These are phyloP conservation scores for Rhododendron kiyosumense DNA, from an alignment of 148 eudicot genomes.

Conservation along the genomic window DNA sequence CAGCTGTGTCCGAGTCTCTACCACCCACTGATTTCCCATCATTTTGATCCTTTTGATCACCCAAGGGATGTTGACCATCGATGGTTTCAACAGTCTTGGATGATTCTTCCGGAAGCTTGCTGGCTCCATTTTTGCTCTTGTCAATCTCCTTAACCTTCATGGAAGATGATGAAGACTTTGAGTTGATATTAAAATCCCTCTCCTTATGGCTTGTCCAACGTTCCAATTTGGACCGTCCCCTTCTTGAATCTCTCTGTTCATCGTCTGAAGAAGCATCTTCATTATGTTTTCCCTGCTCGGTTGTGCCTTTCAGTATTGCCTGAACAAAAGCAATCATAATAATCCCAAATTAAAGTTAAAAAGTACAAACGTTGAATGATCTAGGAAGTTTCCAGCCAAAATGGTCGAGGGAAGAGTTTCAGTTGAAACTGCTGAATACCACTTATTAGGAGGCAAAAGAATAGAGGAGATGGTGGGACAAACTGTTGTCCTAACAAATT, in stretches of 20 bases:
- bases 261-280: constrained; percentile 73
- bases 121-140: constrained; percentile 26
- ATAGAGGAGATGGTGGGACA: background rate
- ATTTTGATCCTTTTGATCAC: constrained; percentile 40
- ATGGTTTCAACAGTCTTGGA: constrained; percentile 27
- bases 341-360: background rate
- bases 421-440: background rate
- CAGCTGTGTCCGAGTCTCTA: constrained; percentile 71
- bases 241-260: constrained; percentile 60
- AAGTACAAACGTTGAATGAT: background rate
- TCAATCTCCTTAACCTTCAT: constrained; percentile 36
- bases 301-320: constrained; percentile 48
- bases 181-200: constrained; percentile 38
- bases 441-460: background rate
- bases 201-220: constrained; percentile 96
- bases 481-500: background rate
- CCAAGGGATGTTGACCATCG: constrained; percentile 28
- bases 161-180: constrained; percentile 39
- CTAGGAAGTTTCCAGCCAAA: background rate
- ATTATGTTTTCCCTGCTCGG: constrained; percentile 35
- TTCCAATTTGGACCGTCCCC: constrained; percentile 90
- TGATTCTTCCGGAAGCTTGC: constrained; percentile 25
- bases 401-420: background rate
- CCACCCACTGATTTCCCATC: constrained; percentile 40
- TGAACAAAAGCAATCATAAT: constrained; percentile 28